A percentile compares a stretch with the other conserved stretches of the same genome.
Conservation (phyloP, 306 rosid species). For the Astragalus membranaceus region DNA sequence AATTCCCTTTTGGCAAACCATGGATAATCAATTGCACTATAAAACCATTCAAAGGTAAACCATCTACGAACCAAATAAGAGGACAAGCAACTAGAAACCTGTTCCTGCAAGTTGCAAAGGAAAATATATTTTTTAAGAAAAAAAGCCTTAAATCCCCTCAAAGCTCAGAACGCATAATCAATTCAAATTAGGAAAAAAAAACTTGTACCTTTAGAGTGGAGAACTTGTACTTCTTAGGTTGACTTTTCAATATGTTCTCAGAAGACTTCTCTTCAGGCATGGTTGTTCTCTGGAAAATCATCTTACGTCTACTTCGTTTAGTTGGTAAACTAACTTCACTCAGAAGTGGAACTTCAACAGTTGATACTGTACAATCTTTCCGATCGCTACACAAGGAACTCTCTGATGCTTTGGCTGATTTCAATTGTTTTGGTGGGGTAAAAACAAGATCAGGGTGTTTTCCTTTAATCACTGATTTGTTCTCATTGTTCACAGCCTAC, state of each 20-base stretch:
- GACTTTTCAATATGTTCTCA: conserved; percentile 35
- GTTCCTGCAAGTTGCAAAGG: conserved; percentile 49
- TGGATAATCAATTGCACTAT: conserved; percentile 91
- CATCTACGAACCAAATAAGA: conserved; percentile 65
- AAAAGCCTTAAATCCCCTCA: conserved; percentile 1
- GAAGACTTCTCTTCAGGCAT: conserved; percentile 38
- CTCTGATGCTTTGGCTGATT: conserved; percentile 41
- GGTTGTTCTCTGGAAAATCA: conserved; percentile 34
- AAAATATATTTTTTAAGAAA: background rate
- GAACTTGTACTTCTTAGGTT: conserved; percentile 36
- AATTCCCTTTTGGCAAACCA: conserved; percentile 94
- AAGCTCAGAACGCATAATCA: background rate
- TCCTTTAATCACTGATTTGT: conserved; percentile 44
- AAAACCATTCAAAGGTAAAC: conserved; percentile 91
- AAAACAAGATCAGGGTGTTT: conserved; percentile 39
- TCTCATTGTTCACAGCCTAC: conserved; percentile 53
- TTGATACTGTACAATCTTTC: conserved; percentile 33
- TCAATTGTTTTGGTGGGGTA: conserved; percentile 44
- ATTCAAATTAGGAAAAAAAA: background rate
- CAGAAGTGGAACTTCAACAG: conserved; percentile 37
- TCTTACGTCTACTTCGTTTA: conserved; percentile 59
- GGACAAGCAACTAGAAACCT: conserved; percentile 67
- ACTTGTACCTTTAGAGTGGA: conserved; percentile 42
- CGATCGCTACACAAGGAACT: conserved; percentile 40
- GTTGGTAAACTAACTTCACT: conserved; percentile 39